Conservation (phyloP, 306 rosid species). For the Casuarina glauca region DNA sequence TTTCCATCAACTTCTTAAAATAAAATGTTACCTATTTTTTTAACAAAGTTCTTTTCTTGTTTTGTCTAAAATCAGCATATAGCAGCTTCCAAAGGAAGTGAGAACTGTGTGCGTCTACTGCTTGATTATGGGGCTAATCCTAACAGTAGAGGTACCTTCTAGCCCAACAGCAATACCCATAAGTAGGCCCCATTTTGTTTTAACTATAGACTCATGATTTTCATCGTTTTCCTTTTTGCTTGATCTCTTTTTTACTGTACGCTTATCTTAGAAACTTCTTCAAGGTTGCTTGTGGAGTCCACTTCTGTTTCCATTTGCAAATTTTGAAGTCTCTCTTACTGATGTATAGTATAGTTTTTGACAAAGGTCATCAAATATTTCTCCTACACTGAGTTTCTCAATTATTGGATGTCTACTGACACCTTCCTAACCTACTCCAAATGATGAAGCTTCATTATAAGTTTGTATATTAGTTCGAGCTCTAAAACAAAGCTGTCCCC, state of each 20-base stretch:
- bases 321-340: background rate
- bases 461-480: background rate
- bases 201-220: background rate
- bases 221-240: background rate
- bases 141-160: conserved; percentile 68
- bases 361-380: background rate
- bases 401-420: background rate
- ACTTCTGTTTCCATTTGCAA: background rate
- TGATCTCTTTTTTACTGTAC: background rate
- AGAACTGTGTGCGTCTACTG: conserved; percentile 65
- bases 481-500: background rate
- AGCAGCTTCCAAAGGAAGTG: conserved; percentile 72
- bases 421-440: background rate
- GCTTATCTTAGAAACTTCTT: background rate
- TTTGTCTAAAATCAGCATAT: conserved; percentile 57
- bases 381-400: background rate
- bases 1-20: background rate
- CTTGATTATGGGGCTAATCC: conserved; percentile 74
- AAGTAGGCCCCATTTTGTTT: background rate
- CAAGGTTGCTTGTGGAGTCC: background rate
- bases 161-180: background rate
- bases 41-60: background rate
- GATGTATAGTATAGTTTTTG: background rate
- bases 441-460: background rate
- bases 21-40: background rate